A percentile compares a stretch with the other conserved stretches of the same genome.
phyloP scores from a whole-genome alignment of 2,329 filamentous ascomycete genomes.

The Hypoxylon sp. region DNA sequence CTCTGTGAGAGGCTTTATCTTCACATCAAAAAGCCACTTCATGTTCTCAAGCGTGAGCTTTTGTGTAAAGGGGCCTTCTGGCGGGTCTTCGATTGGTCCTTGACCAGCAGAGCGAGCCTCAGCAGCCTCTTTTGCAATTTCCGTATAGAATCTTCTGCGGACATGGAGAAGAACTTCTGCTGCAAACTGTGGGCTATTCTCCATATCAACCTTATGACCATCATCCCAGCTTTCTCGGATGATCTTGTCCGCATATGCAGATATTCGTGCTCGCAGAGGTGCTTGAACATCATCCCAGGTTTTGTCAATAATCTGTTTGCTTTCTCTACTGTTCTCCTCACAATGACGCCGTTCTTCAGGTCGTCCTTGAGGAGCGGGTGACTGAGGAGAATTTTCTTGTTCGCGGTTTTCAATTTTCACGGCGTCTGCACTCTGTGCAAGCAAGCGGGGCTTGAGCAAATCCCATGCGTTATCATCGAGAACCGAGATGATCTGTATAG shows the following conservation, averaged over 20 bases:
- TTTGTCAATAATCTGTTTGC: constrained; percentile 71
- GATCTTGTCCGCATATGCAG: constrained; percentile 76
- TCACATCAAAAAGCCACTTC: constrained; percentile 86
- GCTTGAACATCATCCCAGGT: constrained; percentile 79
- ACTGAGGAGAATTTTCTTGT: constrained; percentile 50
- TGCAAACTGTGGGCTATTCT: constrained; percentile 76
- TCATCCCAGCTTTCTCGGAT: constrained; percentile 74
- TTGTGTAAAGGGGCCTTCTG: constrained; percentile 67
- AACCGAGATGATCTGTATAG: constrained; percentile 75
- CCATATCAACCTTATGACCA: constrained; percentile 72
- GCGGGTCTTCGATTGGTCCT: constrained; percentile 60
- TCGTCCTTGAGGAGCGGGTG: constrained; percentile 54
- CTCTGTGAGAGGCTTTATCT: constrained; percentile 78
- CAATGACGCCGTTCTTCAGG: constrained; percentile 38
- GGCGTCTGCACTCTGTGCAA: constrained; percentile 74
- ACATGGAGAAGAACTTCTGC: constrained; percentile 77
- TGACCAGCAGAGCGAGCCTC: constrained; percentile 61
- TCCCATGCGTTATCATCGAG: constrained; percentile 79
- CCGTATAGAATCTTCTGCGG: constrained; percentile 74
- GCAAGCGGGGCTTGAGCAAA: constrained; percentile 73
- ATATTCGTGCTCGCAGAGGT: constrained; percentile 74
- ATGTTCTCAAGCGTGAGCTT: constrained; percentile 84
- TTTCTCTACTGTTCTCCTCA: constrained; percentile 57
- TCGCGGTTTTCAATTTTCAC: constrained; percentile 65
- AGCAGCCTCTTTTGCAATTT: constrained; percentile 66